Evolutionary conservation across 306 rosid species (phyloP).

Genomic region (Rosa persica): DNA sequence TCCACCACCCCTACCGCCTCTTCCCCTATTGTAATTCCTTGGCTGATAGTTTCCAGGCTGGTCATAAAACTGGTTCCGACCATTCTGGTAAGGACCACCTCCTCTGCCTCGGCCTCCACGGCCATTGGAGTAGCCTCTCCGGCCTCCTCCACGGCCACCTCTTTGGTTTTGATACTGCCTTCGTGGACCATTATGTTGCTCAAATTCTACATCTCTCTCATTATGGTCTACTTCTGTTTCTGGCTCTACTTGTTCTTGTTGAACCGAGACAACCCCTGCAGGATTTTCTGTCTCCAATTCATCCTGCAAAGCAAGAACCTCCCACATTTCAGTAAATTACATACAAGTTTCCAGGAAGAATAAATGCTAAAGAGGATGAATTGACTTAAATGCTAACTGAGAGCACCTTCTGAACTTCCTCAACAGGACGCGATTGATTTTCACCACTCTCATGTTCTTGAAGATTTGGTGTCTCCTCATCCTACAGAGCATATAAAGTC

Average conservation of each 20-base stretch:
- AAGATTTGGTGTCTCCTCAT: conserved; percentile 42
- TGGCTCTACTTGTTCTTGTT: conserved; percentile 46
- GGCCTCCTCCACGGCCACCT: conserved; percentile 87
- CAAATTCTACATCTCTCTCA: conserved; percentile 65
- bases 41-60: conserved; percentile 82
- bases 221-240: conserved; percentile 49
- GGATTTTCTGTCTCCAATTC: conserved; percentile 48
- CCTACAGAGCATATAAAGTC: conserved; percentile 37
- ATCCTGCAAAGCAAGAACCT: conserved; percentile 52
- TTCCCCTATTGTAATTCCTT: conserved; percentile 65
- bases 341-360: neutral
- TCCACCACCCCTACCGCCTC: conserved; percentile 79
- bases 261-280: conserved; percentile 45
- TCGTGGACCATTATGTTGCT: conserved; percentile 59
- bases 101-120: conserved; percentile 84
- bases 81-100: conserved; percentile 66
- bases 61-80: conserved; percentile 73
- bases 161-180: conserved; percentile 74
- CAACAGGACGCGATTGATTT: conserved; percentile 31
- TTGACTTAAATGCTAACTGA: neutral
- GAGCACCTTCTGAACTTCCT: conserved; percentile 41
- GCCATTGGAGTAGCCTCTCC: conserved; percentile 74
- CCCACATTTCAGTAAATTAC: conserved; percentile 12
- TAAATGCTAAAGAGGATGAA: neutral
- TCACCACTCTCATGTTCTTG: conserved; percentile 55